Conservation (phyloP, 2,329 filamentous ascomycete species). For the Simplicillium aogashimaense region DNA sequence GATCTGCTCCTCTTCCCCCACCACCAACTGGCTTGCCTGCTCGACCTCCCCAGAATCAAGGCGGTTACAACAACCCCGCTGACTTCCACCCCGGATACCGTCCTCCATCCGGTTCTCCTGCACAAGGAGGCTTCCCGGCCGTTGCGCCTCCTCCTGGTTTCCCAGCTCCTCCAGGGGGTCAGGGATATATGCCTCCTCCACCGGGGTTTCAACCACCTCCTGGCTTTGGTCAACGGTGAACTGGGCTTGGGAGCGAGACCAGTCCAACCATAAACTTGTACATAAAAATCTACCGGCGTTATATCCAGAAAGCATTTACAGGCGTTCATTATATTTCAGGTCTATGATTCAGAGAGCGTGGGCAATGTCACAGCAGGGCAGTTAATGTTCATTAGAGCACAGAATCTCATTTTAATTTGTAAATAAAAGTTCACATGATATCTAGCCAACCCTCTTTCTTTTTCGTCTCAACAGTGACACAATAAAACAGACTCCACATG, state of each 20-base stretch:
- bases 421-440: not conserved
- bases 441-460: conserved; percentile 5
- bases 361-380: not conserved
- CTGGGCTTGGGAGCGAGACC: not conserved
- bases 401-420: not conserved
- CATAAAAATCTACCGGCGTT: not conserved
- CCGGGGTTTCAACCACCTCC: conserved; percentile 37
- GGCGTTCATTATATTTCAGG: not conserved
- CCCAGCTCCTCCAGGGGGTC: conserved; percentile 20
- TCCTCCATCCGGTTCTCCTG: conserved; percentile 25
- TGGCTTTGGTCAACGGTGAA: conserved; percentile 28
- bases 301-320: not conserved
- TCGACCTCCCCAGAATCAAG: conserved; percentile 36
- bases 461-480: not conserved
- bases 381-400: not conserved
- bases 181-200: conserved; percentile 28
- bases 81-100: conserved; percentile 37
- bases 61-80: conserved; percentile 33
- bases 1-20: conserved; percentile 31
- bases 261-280: not conserved
- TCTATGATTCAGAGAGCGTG: no score
- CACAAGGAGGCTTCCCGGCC: conserved; percentile 26
- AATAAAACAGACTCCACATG: not conserved
- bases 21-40: conserved; percentile 40
- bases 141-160: conserved; percentile 30